phyloP scores from a whole-genome alignment of 1,284 basidiomycete genomes.

The Veloboletus limbatus region DNA sequence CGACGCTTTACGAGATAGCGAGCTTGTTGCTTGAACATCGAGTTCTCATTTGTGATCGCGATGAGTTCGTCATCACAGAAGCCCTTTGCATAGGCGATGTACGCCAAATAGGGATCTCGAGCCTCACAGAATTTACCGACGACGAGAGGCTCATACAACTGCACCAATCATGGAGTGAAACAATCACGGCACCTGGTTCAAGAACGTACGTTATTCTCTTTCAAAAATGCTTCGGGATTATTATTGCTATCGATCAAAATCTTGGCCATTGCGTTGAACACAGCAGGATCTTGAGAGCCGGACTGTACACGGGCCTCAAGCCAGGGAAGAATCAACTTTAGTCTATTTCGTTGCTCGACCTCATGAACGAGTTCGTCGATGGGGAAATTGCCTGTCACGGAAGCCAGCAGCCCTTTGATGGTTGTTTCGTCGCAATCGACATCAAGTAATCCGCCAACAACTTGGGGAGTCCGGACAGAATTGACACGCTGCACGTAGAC shows the following conservation, averaged over 20 bases:
- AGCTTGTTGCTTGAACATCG: slow-evolving; percentile 99
- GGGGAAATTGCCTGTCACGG: slow-evolving; percentile 96
- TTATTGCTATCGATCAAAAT: slow-evolving; percentile 99
- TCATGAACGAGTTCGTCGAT: slow-evolving; percentile 98
- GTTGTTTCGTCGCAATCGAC: slow-evolving; percentile 98
- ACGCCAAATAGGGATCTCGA: slow-evolving; percentile 97
- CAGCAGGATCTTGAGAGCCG: slow-evolving; percentile 88
- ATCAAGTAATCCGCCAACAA: slow-evolving; percentile 94
- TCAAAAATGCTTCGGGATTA: slow-evolving; percentile 96
- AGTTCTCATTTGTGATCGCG: slow-evolving; percentile 96
- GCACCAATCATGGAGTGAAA: slow-evolving; percentile 5
- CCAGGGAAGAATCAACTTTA: slow-evolving; percentile 98
- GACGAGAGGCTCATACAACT: slow-evolving; percentile 94
- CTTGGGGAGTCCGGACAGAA: slow-evolving; percentile 96
- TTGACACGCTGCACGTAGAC: slow-evolving; percentile 99
- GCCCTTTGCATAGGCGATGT: slow-evolving; percentile 99
- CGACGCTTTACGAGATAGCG: slow-evolving; percentile 97
- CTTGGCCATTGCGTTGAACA: slow-evolving; percentile 98
- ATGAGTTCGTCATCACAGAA: slow-evolving; percentile 99
- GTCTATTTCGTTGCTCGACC: slow-evolving; percentile 93
- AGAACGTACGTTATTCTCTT: slow-evolving; percentile 89
- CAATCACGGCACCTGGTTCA: not conserved
- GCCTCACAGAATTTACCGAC: slow-evolving; percentile 99
- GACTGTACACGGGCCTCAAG: slow-evolving; percentile 90
- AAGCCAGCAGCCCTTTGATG: slow-evolving; percentile 91